These are phyloP conservation scores for Suhomyces bokatorum DNA, from an alignment of 1,139 yeast genomes.

Conservation along the genomic window DNA sequence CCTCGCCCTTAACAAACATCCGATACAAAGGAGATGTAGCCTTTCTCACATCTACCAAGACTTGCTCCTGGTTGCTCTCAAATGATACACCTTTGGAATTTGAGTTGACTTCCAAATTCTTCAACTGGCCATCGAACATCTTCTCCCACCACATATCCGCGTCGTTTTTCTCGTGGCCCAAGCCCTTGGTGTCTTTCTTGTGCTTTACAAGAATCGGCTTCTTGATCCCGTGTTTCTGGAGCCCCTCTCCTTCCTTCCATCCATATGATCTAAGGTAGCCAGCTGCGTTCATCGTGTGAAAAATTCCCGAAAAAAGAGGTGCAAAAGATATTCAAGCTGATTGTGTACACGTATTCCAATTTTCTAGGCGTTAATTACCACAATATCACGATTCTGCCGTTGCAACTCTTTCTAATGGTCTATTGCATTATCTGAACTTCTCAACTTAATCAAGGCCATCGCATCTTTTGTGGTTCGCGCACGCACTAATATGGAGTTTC, in stretches of 20 bases:
- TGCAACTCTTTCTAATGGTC: background rate
- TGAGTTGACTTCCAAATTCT: conserved; percentile 63
- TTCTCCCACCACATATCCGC: conserved; percentile 98
- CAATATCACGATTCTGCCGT: background rate
- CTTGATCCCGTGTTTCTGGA: conserved; percentile 73
- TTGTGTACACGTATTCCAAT: no score
- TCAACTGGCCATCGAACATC: conserved; percentile 88
- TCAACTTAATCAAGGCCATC: background rate
- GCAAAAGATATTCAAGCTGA: background rate
- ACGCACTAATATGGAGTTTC: background rate
- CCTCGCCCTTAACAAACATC: conserved; percentile 85
- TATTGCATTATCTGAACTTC: no score
- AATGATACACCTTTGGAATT: conserved; percentile 29
- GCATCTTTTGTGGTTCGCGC: conserved; percentile 1
- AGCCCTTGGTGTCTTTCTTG: conserved; percentile 85
- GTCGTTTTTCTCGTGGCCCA: conserved; percentile 69
- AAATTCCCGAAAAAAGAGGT: background rate
- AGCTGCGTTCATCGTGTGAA: conserved; percentile 63
- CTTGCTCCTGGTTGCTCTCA: conserved; percentile 45
- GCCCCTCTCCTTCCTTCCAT: conserved; percentile 90
- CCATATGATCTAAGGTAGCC: conserved; percentile 76
- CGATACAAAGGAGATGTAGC: conserved; percentile 61
- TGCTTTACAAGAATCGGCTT: conserved; percentile 89
- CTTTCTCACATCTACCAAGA: conserved; percentile 44
- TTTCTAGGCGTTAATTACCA: no score